A percentile compares a stretch with the other conserved stretches of the same genome.
Evolutionary conservation across 768 basidiomycete genomes (phyloP).

Genomic region (Coprinopsis sp.): DNA sequence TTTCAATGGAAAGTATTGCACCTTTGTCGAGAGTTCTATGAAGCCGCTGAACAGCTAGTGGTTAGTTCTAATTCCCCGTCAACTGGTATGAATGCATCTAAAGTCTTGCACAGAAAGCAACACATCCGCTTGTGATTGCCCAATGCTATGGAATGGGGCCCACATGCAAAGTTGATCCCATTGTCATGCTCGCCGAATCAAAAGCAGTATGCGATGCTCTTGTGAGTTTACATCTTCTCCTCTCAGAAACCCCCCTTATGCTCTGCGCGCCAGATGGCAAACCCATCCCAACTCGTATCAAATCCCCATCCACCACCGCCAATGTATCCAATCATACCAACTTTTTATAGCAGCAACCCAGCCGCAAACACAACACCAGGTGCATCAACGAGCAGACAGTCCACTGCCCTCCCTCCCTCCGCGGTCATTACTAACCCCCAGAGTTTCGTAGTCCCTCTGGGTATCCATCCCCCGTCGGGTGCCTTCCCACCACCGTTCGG

Average conservation of each 20-base stretch:
- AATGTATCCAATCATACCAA: constrained; percentile 44
- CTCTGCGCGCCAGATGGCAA: constrained; percentile 51
- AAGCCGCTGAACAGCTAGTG: constrained; percentile 78
- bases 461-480: constrained; percentile 41
- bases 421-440: constrained; percentile 65
- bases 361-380: constrained; percentile 25
- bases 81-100: constrained; percentile 8
- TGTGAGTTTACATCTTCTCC: constrained; percentile 34
- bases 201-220: constrained; percentile 75
- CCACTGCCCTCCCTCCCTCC: constrained; percentile 30
- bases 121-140: constrained; percentile 68
- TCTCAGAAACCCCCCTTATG: constrained; percentile 5
- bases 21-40: constrained; percentile 81
- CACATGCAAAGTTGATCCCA: constrained; percentile 63
- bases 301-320: constrained; percentile 56
- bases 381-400: constrained; percentile 22
- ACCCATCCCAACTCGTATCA: constrained; percentile 64
- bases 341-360: constrained; percentile 29
- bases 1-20: constrained; percentile 84
- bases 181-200: constrained; percentile 70
- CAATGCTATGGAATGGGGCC: constrained; percentile 79
- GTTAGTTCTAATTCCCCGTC: constrained; percentile 41
- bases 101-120: constrained; percentile 39
- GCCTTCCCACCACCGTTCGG: constrained; percentile 44
- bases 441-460: constrained; percentile 68